A percentile compares a stretch with the other conserved stretches of the same genome.
These are phyloP conservation scores for Sporothrix protearum DNA, from an alignment of 2,329 filamentous ascomycete genomes.

Conservation along the genomic window DNA sequence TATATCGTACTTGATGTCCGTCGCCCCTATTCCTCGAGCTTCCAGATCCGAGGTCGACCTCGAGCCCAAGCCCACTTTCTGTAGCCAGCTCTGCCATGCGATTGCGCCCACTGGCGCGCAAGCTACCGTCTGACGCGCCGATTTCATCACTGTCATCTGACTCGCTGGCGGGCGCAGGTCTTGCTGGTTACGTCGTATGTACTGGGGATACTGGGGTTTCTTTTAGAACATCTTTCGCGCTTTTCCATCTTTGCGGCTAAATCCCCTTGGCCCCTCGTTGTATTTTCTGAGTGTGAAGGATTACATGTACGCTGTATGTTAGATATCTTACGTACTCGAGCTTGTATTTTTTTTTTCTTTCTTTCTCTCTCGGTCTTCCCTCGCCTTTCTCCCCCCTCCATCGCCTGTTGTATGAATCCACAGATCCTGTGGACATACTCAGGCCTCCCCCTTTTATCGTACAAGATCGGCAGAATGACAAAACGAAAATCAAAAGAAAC, in stretches of 20 bases:
- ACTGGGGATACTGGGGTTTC: background rate
- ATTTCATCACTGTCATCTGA: background rate
- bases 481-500: background rate
- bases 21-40: too few relatives aligned
- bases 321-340: too few relatives aligned
- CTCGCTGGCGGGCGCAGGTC: background rate
- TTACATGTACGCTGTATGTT: background rate
- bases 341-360: background rate
- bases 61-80: background rate
- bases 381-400: background rate
- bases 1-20: background rate
- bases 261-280: background rate
- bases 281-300: background rate
- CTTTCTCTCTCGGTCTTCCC: background rate
- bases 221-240: slow-evolving; percentile 6
- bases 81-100: background rate
- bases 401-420: background rate
- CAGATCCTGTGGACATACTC: background rate
- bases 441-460: background rate
- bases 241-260: background rate
- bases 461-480: background rate
- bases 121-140: slow-evolving; percentile 7
- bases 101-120: background rate
- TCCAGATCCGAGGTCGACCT: background rate
- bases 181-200: background rate